A percentile compares a stretch with the other conserved stretches of the same genome.
Conservation (phyloP, 129 eudicot species). For the Chrysanthemum seticuspe region DNA sequence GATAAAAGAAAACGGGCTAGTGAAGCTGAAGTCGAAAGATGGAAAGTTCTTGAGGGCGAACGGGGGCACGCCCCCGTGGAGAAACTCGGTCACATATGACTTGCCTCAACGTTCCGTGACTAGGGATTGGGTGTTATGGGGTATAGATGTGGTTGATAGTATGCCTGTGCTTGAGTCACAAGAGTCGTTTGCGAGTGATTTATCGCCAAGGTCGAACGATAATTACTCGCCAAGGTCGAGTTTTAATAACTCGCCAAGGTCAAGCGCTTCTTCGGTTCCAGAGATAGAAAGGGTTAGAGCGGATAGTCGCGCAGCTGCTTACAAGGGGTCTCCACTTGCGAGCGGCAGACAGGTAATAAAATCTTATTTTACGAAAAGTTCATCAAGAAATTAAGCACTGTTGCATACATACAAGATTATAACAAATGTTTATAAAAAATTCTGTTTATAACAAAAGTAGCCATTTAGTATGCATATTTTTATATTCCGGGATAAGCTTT, state of each 20-base stretch:
- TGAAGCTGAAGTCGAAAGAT: conserved; percentile 51
- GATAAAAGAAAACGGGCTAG: conserved; percentile 50
- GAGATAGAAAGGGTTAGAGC: conserved; percentile 24
- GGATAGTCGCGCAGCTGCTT: conserved; percentile 13
- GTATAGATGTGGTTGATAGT: conserved; percentile 56
- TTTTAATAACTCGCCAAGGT: conserved; percentile 15
- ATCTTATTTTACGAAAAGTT: background rate
- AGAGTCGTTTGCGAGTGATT: conserved; percentile 33
- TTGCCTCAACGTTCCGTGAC: conserved; percentile 63
- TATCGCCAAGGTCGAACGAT: conserved; percentile 32
- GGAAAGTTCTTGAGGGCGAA: conserved; percentile 72
- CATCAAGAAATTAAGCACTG: too few relatives aligned
- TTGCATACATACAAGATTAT: background rate
- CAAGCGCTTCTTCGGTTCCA: conserved; percentile 38
- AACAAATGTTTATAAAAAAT: background rate
- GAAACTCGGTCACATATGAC: conserved; percentile 76
- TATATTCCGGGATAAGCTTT: too few relatives aligned
- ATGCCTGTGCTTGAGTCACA: conserved; percentile 31
- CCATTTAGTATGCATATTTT: too few relatives aligned
- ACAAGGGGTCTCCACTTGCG: conserved; percentile 20
- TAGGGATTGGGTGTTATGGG: conserved; percentile 80
- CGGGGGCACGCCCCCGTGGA: conserved; percentile 80
- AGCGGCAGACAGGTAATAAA: conserved; percentile 44
- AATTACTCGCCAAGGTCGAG: too few relatives aligned
- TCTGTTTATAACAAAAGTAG: too few relatives aligned